Evolutionary conservation across 163 green algal species (phyloP).

Genomic region (Trebouxiophyceae sp.): DNA sequence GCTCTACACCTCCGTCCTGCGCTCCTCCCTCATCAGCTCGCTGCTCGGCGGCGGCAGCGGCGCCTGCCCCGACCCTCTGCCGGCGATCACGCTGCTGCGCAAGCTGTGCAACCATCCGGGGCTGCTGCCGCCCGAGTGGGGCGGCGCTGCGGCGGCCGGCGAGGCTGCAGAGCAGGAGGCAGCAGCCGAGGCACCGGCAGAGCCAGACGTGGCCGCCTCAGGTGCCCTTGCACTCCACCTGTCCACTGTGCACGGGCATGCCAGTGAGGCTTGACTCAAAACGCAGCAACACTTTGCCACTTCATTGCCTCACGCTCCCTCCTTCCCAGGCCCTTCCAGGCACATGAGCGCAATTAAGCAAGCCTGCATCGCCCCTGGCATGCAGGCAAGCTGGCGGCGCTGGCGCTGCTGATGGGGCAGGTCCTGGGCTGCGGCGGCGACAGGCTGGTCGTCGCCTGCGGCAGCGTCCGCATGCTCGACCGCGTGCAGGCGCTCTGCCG

Average conservation of each 20-base stretch:
- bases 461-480: constrained; percentile 54
- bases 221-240: too few relatives aligned
- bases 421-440: constrained; percentile 15
- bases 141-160: too few relatives aligned
- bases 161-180: too few relatives aligned
- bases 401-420: constrained; percentile 42
- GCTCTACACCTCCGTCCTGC: constrained; percentile 31
- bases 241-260: too few relatives aligned
- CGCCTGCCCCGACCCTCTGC: constrained; percentile 28
- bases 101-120: constrained; percentile 59
- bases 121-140: constrained; percentile 17
- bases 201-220: too few relatives aligned
- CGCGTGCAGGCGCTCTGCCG: constrained; percentile 43
- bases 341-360: too few relatives aligned
- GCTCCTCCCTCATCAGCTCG: constrained; percentile 17
- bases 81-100: constrained; percentile 48
- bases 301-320: too few relatives aligned
- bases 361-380: too few relatives aligned
- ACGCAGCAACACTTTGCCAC: too few relatives aligned
- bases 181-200: too few relatives aligned
- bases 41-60: constrained; percentile 21
- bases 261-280: too few relatives aligned
- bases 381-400: constrained; percentile 60
- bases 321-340: too few relatives aligned
- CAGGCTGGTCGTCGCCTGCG: constrained; percentile 67